Evolutionary conservation across 352 stramenopile species (phyloP), one percentile per base, ranked within the genome.

Genomic region (Phytophthora sansomeana): DNA sequence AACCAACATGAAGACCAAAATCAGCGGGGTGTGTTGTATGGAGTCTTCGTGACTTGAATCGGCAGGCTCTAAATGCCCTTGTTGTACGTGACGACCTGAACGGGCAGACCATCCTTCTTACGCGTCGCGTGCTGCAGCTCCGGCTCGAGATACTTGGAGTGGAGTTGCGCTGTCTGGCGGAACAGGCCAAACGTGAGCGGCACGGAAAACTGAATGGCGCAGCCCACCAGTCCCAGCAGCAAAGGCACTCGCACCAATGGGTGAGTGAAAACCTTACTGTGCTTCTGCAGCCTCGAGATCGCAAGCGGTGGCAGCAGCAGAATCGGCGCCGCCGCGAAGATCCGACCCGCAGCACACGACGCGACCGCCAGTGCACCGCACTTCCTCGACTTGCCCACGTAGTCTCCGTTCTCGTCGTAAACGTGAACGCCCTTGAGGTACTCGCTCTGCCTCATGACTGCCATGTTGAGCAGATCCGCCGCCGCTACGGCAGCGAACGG

Each of bases 161-260:
- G 58, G 8, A 94, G 64, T 63, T 92, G 83, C 54, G 87, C 87
- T 4, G 86, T 92, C 58, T 94, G 89, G 17, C 85, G 82, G 72
- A 96, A 96, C 26, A 96, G 74, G 17, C 85, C 89, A 51, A 96
- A 96, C 44, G 89, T 96, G 24, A 95, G 57, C 4, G 89, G 89
- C 46, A 96, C 89, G 5, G 86, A 92, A 71, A 91, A 90, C 64
- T 95, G 85, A 59, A 96, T 96, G 14, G 81, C 80, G 21, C 78
- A 75, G 54, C 83, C 89, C 17, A 96, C 86, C 13, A 93, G 69
- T 30, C 74, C 80, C 13, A 96, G 70, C 54, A 92, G 59, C 36
- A 83, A 66, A 11, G 89, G 85, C n/a, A 93, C 63, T 39, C 83
- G 83, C 54, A 93, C 62, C 81, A 77, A 88, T 11, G 66, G 46